These are phyloP conservation scores for Sinapis alba DNA, from an alignment of 441 rosid genomes.

Conservation along the genomic window DNA sequence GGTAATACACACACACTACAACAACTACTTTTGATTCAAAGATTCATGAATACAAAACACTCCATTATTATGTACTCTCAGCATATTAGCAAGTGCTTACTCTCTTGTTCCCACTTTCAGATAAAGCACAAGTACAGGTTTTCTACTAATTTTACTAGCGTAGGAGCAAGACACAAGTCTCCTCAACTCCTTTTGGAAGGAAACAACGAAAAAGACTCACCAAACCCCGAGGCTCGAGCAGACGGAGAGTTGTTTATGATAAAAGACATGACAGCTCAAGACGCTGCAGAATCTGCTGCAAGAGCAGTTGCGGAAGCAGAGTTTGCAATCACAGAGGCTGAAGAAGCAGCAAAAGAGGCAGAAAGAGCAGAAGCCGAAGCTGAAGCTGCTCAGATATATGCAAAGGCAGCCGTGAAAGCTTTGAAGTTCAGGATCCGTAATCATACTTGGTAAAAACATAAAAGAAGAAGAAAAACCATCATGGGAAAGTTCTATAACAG, in stretches of 20 bases:
- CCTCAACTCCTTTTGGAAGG: slow-evolving; percentile 52
- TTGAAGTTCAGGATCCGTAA: slow-evolving; percentile 55
- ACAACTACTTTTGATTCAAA: neutral
- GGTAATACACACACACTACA: slow-evolving; percentile 49
- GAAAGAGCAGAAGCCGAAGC: slow-evolving; percentile 97
- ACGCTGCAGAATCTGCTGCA: slow-evolving; percentile 93
- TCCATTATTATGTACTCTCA: neutral
- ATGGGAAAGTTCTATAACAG: slow-evolving; percentile 21
- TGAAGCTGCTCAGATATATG: slow-evolving; percentile 86
- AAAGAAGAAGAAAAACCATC: neutral
- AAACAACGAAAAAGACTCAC: slow-evolving; percentile 48
- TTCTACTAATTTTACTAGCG: slow-evolving; percentile 40
- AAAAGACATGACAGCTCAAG: slow-evolving; percentile 80
- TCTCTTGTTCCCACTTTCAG: slow-evolving; percentile 41
- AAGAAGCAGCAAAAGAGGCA: slow-evolving; percentile 93
- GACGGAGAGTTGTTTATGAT: slow-evolving; percentile 63
- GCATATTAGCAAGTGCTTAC: slow-evolving; percentile 5
- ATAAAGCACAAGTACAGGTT: slow-evolving; percentile 75
- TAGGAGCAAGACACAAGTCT: slow-evolving; percentile 54
- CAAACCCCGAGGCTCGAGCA: slow-evolving; percentile 55
- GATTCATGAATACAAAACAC: neutral
- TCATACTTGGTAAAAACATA: slow-evolving; percentile 55
- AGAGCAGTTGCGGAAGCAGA: slow-evolving; percentile 96
- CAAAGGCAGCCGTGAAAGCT: slow-evolving; percentile 84
- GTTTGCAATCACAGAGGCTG: slow-evolving; percentile 91